phyloP scores from a whole-genome alignment of 345 rosid genomes.

The Corchorus olitorius region DNA sequence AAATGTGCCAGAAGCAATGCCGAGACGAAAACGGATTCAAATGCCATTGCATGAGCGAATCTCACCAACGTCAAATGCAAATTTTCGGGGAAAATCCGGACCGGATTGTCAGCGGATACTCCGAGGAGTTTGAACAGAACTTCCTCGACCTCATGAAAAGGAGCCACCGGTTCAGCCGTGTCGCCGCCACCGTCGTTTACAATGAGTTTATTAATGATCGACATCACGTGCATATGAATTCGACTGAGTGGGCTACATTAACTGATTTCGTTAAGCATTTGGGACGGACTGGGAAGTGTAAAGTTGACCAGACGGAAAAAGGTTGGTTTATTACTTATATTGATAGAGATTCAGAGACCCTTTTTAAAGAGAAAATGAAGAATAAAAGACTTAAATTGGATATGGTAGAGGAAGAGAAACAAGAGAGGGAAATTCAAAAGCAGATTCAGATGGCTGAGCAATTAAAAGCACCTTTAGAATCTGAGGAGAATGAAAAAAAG shows the following conservation, averaged over 20 bases:
- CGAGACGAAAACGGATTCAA: constrained; percentile 98
- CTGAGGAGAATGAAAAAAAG: constrained; percentile 24
- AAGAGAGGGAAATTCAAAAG: constrained; percentile 72
- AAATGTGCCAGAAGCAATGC: constrained; percentile 98
- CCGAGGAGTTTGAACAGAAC: constrained; percentile 74
- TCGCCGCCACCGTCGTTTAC: constrained; percentile 95
- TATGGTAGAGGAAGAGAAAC: constrained; percentile 90
- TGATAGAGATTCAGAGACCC: constrained; percentile 80
- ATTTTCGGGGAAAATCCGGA: constrained; percentile 78
- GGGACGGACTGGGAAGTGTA: constrained; percentile 83
- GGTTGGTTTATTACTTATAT: constrained; percentile 97
- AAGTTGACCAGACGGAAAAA: constrained; percentile 94
- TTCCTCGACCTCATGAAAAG: constrained; percentile 83
- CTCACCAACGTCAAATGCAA: constrained; percentile 96
- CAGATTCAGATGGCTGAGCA: constrained; percentile 84
- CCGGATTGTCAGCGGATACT: constrained; percentile 81
- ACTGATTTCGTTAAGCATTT: constrained; percentile 87
- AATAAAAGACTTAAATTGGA: constrained; percentile 77
- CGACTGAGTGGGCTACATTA: constrained; percentile 87
- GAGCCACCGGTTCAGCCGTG: constrained; percentile 86
- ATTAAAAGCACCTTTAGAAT: constrained; percentile 15
- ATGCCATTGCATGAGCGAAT: constrained; percentile 97
- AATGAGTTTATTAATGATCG: constrained; percentile 90
- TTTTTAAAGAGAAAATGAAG: constrained; percentile 84
- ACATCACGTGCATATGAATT: constrained; percentile 91